Evolutionary conservation across 306 rosid species (phyloP).

Genomic region (Sicyos edulis): DNA sequence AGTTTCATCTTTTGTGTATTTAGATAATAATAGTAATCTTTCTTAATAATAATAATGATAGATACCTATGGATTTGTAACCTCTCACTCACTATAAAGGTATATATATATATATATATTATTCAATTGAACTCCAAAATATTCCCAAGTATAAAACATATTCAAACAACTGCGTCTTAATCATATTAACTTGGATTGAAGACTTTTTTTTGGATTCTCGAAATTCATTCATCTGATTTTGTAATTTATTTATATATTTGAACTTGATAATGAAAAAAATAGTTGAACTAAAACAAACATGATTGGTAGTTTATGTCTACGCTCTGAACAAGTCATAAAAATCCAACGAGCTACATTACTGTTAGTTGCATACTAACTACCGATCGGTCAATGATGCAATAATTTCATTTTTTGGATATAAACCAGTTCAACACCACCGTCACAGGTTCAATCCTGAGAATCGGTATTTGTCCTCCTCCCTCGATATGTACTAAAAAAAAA

Average conservation of each 20-base stretch:
- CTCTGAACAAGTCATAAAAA: too few species aligned
- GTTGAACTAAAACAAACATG: too few species aligned
- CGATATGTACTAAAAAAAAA: too few species aligned
- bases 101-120: not conserved
- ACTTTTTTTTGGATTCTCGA: not conserved
- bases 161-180: not conserved
- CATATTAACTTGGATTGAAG: not conserved
- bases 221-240: not conserved
- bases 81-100: not conserved
- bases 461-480: too few species aligned
- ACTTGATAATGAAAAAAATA: not conserved
- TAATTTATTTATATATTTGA: not conserved
- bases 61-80: not conserved
- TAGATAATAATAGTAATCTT: not conserved
- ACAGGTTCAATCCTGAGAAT: too few species aligned
- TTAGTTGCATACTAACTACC: not conserved
- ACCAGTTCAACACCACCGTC: too few species aligned
- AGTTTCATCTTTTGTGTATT: not conserved
- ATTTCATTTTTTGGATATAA: too few species aligned
- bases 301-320: too few species aligned
- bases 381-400: too few species aligned
- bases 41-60: not conserved
- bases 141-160: not conserved
- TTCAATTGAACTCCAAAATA: not conserved
- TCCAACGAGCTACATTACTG: not conserved